Base-by-base conservation (phyloP, 1,284 basidiomycete genomes). In the Meira miltonrushii region DNA sequence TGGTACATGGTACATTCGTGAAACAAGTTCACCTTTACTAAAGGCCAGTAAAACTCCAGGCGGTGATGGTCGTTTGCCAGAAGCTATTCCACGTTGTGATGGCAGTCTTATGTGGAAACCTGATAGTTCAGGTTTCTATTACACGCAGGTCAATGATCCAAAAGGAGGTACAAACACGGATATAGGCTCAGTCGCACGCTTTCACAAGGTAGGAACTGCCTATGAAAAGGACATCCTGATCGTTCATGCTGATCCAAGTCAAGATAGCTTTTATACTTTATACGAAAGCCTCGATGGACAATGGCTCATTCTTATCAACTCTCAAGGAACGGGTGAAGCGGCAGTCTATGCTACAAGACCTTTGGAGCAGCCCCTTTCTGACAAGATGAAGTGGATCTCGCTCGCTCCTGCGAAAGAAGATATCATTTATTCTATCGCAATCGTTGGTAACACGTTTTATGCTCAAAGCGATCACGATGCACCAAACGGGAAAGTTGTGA, bases 401-500 rank as follows among this genome's bases (percentile, higher is more conserved):
- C 54, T 77, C 11, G 61, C 72, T 28, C 54, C 65, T 53, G 64
- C 66, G 12, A 75, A 72, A 63, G 61, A 72, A 41, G 71, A 67
- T 60, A 62, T 61, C 8, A 62, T 73, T 43, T 64, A 61, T 54
- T 72, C 68, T 53, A 54, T 76, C 37, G 65, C 67, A 44, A 75
- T 71, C 61, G 67, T 70, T 49, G 71, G 66, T 52, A 63, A 65
- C 51, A 62, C 60, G 19, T 77, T 77, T 62, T 74, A 75, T 60
- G 69, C 74, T 50, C 56, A 68, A 43, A 74, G 74, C 43, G 76
- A 77, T 64, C 67, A 69, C 54, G 66, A 75, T 38, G n/a, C n/a
- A n/a, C n/a, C n/a, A 40, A 40, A 40, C n/a, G 39, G n/a, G 10
- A 40, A 40, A 40, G n/a, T 40, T 40, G 39, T 40, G 10, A 40